Evolutionary conservation across 345 rosid species (phyloP), one percentile per base, ranked within the genome.

Genomic region (Zanthoxylum bungeanum): DNA sequence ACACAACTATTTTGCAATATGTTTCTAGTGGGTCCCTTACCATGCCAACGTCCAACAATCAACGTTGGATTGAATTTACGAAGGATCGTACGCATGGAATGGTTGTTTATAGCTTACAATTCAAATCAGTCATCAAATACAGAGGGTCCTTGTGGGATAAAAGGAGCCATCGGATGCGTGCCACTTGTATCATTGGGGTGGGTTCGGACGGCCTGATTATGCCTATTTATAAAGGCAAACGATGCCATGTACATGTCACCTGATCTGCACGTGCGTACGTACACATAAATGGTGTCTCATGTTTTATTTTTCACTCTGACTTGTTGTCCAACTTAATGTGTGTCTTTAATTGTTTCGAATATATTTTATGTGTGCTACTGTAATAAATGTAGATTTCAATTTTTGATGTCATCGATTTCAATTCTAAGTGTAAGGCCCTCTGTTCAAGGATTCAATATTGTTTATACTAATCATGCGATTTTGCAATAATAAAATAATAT

Each of bases 151-250:
- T 61, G 56, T 75, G 80, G 82, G 60, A 69, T 3, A 81, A 60
- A 44, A 47, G 44, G 9, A 33, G 14, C 65, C 85, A 81, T 62
- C 70, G 57, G 71, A 60, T 81, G 76, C 76, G 79, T 51, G 77
- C 73, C 73, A 70, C 27, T 3, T 81, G 85, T 57, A 63, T 49
- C 2, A 64, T 73, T 30, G 68, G 59, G 0, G 78, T 81, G 19
- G 80, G 74, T 39, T 57, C 60, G 0, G 73, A 78, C 31, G 85
- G 85, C 17, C 30, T 58, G 19, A 66, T 81, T 75, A 39, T 78
- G 76, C 46, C 60, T 4, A 49, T 0, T 21, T 72, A 2, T 30
- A 61, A 37, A 39, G 30, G 57, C 14, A 69, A 53, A 71, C 66
- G 65, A 51, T 81, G 82, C 57, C 80, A 63, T 4, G 74, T 81